A percentile compares a stretch with the other conserved stretches of the same genome.
Conservation (phyloP, 805 yeast genomes). For the Teunomyces kruisii region DNA sequence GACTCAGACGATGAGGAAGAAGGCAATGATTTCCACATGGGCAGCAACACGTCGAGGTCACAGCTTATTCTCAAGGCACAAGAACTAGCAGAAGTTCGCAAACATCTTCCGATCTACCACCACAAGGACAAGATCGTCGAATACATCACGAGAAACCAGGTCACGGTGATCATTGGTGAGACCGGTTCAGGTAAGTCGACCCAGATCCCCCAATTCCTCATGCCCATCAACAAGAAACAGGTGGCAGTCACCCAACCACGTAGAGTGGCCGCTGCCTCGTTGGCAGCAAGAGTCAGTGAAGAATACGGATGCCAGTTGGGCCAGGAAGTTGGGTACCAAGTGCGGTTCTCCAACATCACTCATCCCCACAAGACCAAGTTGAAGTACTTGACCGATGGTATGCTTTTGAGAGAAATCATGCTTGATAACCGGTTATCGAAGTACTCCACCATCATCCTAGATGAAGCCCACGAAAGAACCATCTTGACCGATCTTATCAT, state of each 20-base stretch:
- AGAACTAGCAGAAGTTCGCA: slow-evolving; percentile 50
- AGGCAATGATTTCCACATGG: slow-evolving; percentile 11
- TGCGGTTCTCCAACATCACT: slow-evolving; percentile 79
- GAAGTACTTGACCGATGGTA: slow-evolving; percentile 94
- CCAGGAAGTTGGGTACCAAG: slow-evolving; percentile 85
- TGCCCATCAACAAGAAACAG: slow-evolving; percentile 49
- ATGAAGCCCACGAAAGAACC: slow-evolving; percentile 98
- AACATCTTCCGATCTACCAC: slow-evolving; percentile 71
- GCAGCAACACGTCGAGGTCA: slow-evolving; percentile 6
- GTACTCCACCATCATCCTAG: slow-evolving; percentile 79
- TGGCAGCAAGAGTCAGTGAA: slow-evolving; percentile 89
- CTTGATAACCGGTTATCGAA: slow-evolving; percentile 59
- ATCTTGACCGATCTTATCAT: slow-evolving; percentile 84
- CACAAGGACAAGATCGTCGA: slow-evolving; percentile 63
- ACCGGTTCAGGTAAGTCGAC: slow-evolving; percentile 99
- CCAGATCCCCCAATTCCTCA: slow-evolving; percentile 90
- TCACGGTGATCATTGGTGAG: slow-evolving; percentile 87
- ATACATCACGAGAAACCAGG: slow-evolving; percentile 55
- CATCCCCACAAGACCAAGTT: slow-evolving; percentile 57
- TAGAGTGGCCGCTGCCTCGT: slow-evolving; percentile 93
- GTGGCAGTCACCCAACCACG: slow-evolving; percentile 97
- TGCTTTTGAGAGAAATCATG: slow-evolving; percentile 91
- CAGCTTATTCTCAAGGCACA: slow-evolving; percentile 41
- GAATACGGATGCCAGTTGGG: slow-evolving; percentile 81
- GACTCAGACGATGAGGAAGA: slow-evolving; percentile 15